Conservation (phyloP, 2,329 filamentous ascomycete genomes). For the Aspergillus pseudoterreus region DNA sequence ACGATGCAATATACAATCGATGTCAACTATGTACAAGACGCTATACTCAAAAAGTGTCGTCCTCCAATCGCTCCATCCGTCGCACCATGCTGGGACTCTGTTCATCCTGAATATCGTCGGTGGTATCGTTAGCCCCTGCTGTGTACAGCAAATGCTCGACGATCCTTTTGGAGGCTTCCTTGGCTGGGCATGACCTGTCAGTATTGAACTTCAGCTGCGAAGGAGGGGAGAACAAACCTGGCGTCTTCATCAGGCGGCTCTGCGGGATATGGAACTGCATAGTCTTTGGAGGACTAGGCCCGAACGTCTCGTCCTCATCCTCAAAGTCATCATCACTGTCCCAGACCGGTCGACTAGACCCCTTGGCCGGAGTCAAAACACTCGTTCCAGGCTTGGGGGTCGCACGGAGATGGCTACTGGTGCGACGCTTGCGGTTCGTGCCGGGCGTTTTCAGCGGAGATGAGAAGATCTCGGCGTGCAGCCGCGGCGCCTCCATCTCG, state of each 20-base stretch:
- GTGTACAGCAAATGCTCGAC: constrained; percentile 47
- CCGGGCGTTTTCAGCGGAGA: constrained; percentile 59
- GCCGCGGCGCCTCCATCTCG: constrained; percentile 73
- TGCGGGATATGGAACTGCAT: constrained; percentile 53
- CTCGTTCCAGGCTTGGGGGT: constrained; percentile 75
- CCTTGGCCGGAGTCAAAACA: constrained; percentile 68
- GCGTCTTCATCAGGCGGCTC: constrained; percentile 47
- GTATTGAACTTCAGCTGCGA: background rate
- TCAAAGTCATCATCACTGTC: constrained; percentile 67
- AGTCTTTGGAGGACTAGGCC: constrained; percentile 82
- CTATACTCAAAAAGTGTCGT: constrained; percentile 40
- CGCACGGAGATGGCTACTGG: constrained; percentile 34
- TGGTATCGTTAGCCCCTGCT: constrained; percentile 41
- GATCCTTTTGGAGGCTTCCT: constrained; percentile 48
- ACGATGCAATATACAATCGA: background rate
- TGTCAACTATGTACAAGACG: background rate
- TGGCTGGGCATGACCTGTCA: constrained; percentile 30
- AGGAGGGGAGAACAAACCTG: constrained; percentile 32
- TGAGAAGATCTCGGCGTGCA: constrained; percentile 81
- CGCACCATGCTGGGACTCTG: constrained; percentile 46
- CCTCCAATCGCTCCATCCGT: constrained; percentile 38
- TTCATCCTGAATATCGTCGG: constrained; percentile 34
- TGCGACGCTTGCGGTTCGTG: constrained; percentile 42
- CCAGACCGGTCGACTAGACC: constrained; percentile 52
- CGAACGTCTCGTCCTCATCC: constrained; percentile 56